Base-by-base conservation (phyloP, 2,329 filamentous ascomycete genomes). In the Cordyceps cicadae region DNA sequence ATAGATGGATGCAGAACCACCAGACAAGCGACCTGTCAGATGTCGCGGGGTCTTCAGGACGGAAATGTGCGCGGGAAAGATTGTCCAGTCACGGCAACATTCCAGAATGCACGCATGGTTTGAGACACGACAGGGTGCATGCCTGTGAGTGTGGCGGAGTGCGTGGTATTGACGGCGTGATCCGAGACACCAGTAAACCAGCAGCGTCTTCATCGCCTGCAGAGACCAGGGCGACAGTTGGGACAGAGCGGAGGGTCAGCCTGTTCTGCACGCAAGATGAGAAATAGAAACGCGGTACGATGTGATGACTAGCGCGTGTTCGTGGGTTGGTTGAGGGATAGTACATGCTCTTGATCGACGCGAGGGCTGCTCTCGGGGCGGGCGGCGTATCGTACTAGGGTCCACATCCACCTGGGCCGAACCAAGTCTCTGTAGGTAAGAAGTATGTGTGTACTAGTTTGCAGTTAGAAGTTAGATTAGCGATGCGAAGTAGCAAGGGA, bases 81-180 rank as follows among this genome's bases (percentile, higher is more conserved):
- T 5, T 7, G n/a, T 15, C n/a, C n/a, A 43, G n/a, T 48, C n/a
- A n/a, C 21, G n/a, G 45, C 43, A 37, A 34, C 54, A 56, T 49
- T 56, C 43, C 54, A 56, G 54, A 56, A 49, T 34, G 6, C 12
- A 39, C 15, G 9, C n/a, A n/a, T 24, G 29, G 37, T 48, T 45
- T 24, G 29, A 49, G 54, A 56, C 54, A 56, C 43, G 29, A 43
- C 43, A 56, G 19, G 54, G 54, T 39, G 19, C 14, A 46, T 17
- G 21, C 17, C 21, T 19, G 45, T 37, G 39, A 37, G 43, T 39
- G 39, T 45, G 9, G 55, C 46, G 15, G 39, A 48, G 37, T 54
- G 48, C 45, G 15, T 21, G 12, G 41, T 41, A 46, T 54, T 48
- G 41, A 54, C 50, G 58, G 58, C 58, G 54, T 45, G 58, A 60